Evolutionary conservation across 495 filamentous ascomycete species (phyloP), one percentile per base, ranked within the genome.

Genomic region (Aspergillus hancockii): DNA sequence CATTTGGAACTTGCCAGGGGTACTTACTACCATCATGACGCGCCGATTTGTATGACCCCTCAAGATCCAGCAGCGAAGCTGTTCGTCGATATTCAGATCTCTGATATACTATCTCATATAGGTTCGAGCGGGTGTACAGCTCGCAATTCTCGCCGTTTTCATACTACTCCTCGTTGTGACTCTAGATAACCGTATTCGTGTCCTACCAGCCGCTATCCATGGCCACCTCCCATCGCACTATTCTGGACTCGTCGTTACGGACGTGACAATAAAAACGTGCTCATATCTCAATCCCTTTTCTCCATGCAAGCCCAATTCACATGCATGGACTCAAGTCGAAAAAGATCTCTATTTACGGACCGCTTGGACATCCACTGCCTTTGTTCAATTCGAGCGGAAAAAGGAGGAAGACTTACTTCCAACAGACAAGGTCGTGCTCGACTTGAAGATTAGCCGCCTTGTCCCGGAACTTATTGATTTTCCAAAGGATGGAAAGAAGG

Each of bases 261-360:
- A 98, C 78, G 84, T 98, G 63, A 90, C 87, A n/a, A 79, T 97
- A 57, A 83, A 81, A 8, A 86, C 81, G 49, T 98, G 95, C 74
- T 89, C 87, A 4, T 75, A 79, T 13, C 54, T 93, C 58, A 92
- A 92, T 70, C 68, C 88, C 40, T 87, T 97, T 55, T 88, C 87
- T 3, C 85, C 79, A 53, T 98, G 94, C 80, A 86, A 84, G 61
- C 83, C 96, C 55, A 87, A 93, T 70, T 70, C 84, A n/a, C 74
- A 82, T 45, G 68, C 79, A 57, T 98, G 94, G 94, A 83, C 89
- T 59, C 86, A 90, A 54, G 77, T 98, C 60, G 90, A 96, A 56
- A 98, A 98, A 76, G 92, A 98, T 67, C 83, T 98, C 1, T 94
- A 92, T 71, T 81, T 98, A 18, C 82, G 81, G 58, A 81, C 81